Evolutionary conservation across 208 protist genomes (phyloP), one percentile per base, ranked within the genome.

Genomic region (Trypanosoma mega): DNA sequence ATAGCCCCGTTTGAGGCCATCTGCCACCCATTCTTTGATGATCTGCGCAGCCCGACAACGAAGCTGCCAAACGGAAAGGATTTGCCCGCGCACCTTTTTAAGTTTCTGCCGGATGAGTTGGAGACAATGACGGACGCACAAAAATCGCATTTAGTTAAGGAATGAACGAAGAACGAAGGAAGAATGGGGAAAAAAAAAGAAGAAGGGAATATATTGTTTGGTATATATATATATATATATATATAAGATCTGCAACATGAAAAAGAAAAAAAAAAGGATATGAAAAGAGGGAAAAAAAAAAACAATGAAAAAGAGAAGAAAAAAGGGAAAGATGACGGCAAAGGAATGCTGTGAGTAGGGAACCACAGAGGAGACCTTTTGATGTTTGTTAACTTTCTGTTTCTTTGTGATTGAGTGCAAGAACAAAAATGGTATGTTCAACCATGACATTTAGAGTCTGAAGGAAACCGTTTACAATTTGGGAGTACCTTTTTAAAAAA

Each of bases 1-100:
- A 59, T 93, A 16, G 67, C 69, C 39, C 83, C 96, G 0, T 69
- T 97, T 29, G 87, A 99, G 48, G 92, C 92, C 21, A 80, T 94
- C 23, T 94, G 95, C 52, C 97, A 99, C 70, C 92, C 94, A 3
- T 98, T 99, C 77, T 99, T 99, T 78, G 98, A 99, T 70, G 98
- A 99, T 60, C 82, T 99, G 6, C 84, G 93, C 59, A 74, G 94
- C 18, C 56, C 90, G 7, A 20, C 59, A 14, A 63, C 66, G 18
- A 94, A 80, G 74, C 72, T 97, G 39, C 84, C 85, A 14, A 80
- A 86, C 41, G 78, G 80, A 47, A 82, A 76, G 47, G 46, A 63
- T 23, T 72, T 92, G n/a, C 88, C 88, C 1, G 20, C 72, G 5
- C 57, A 85, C 60, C 69, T 94, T n/a, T 92, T 80, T 55, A 26